Percentiles rank a stretch among this genome's conserved stretches.
Evolutionary conservation across 441 rosid genomes (phyloP).

Genomic region (Monsonia emarginata): DNA sequence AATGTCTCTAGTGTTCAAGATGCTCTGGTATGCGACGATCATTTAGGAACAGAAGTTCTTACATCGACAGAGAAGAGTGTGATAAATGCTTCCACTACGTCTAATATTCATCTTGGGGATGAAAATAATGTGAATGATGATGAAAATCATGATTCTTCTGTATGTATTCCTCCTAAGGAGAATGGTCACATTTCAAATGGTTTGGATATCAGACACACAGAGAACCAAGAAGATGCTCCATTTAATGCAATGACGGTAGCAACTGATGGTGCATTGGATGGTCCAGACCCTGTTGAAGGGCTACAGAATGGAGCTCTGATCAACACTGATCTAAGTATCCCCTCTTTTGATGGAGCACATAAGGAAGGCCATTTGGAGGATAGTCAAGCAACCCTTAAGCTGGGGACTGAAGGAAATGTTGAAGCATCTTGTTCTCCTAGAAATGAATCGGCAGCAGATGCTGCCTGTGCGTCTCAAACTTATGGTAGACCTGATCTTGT

Average conservation of each 20-base stretch:
- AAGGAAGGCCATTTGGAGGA: constrained; percentile 19
- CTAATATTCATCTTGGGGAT: constrained; percentile 23
- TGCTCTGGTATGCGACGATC: constrained; percentile 55
- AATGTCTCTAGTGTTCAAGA: constrained; percentile 55
- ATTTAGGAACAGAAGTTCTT: constrained; percentile 49
- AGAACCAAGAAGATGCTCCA: constrained; percentile 22
- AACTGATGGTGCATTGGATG: constrained; percentile 21
- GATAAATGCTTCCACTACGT: constrained; percentile 27
- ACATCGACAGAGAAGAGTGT: constrained; percentile 30
- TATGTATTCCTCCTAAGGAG: constrained; percentile 27
- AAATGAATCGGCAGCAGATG: constrained; percentile 21
- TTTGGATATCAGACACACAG: constrained; percentile 24
- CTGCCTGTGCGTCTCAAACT: constrained; percentile 26
- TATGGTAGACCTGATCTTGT: constrained; percentile 23
- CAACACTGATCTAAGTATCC: constrained; percentile 15
- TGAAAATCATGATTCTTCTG: constrained; percentile 22
- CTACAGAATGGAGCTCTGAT: constrained; percentile 18
- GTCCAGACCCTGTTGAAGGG: constrained; percentile 30
- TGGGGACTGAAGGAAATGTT: constrained; percentile 20
- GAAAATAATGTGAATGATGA: constrained; percentile 23
- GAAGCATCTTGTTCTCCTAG: constrained; percentile 19
- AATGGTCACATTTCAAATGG: constrained; percentile 24
- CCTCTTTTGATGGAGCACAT: constrained; percentile 19
- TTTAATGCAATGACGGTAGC: constrained; percentile 23
- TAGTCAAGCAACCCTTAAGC: constrained; percentile 23